Percentiles rank a stretch among this genome's conserved stretches.
These are phyloP conservation scores for Pichia terricola DNA, from an alignment of 1,139 yeast species.

Conservation along the genomic window DNA sequence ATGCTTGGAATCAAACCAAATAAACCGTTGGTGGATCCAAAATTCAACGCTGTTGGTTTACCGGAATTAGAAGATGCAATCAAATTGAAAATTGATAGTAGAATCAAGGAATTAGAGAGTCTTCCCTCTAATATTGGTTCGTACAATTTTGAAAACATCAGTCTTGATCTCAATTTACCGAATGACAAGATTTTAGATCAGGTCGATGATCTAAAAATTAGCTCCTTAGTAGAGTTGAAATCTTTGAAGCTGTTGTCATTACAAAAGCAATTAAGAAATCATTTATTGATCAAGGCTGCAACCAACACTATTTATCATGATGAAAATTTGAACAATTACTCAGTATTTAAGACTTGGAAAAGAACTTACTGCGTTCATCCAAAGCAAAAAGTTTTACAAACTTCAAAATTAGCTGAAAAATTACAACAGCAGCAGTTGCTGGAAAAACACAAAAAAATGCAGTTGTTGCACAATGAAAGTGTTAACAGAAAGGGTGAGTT, in stretches of 20 bases:
- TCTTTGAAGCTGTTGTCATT: conserved; percentile 68
- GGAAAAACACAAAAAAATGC: conserved; percentile 38
- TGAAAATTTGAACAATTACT: conserved; percentile 42
- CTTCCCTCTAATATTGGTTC: conserved; percentile 42
- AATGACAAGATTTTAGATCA: conserved; percentile 50
- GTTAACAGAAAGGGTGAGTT: conserved; percentile 34
- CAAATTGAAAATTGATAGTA: conserved; percentile 48
- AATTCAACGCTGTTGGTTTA: conserved; percentile 54
- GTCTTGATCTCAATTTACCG: conserved; percentile 47
- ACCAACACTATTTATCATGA: conserved; percentile 49
- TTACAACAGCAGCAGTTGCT: conserved; percentile 42
- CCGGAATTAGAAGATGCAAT: conserved; percentile 46
- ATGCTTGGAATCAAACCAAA: conserved; percentile 30
- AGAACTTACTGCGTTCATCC: conserved; percentile 58
- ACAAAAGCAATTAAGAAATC: conserved; percentile 79
- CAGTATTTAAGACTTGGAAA: conserved; percentile 63
- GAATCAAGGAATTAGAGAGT: conserved; percentile 67
- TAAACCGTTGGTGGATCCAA: conserved; percentile 52
- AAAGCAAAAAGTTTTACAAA: conserved; percentile 52
- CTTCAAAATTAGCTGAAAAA: conserved; percentile 35
- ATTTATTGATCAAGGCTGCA: conserved; percentile 56
- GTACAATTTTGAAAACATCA: conserved; percentile 41
- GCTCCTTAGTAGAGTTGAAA: conserved; percentile 76
- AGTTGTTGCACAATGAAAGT: conserved; percentile 36
- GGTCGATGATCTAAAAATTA: conserved; percentile 29